Base-by-base conservation (phyloP, 495 filamentous ascomycete species). In the Podospora anserina region DNA sequence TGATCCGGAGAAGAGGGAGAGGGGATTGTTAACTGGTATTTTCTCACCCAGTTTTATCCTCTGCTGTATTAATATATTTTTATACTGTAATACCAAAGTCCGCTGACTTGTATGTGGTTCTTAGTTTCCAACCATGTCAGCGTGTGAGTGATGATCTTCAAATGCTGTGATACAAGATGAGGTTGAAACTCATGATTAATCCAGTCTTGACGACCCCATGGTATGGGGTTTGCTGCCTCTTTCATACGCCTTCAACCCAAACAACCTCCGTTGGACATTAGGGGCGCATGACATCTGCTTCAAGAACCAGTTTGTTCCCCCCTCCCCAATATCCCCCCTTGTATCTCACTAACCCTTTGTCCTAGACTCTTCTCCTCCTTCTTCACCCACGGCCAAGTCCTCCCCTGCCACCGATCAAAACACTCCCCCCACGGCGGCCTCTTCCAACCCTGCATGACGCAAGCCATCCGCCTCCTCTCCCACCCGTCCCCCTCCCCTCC, bases 251-350 rank as follows among this genome's bases (percentile, higher is more conserved):
- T 88, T 90, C 71, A 84, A 88, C 60, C 88, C 90, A 0, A 85
- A 84, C 71, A 92, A 93, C 74, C 86, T 91, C 70, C 85, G 95
- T 72, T 97, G 94, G 92, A 86, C 87, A 4, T 83, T 97, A 60
- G 95, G 91, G 19, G 94, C 92, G 71, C 90, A 96, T 78, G 95
- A 99, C 80, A 92, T 99, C 63, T 96, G 93, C 77, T 99, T 92
- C 77, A 85, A 83, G 61, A 91, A 89, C 73, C 86, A 82, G 88
- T 90, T 3, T n/a, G 57, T 27, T 19, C 30, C 9, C 20, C 20
- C n/a, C 19, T 20, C 20, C 39, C 34, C 4, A 23, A 7, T 32
- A 32, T 5, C 30, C 0, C 9, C 27, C 1, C 27, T 66, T 16
- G 59, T 34, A 16, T 68, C 7, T 23, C 23, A 56, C 49, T 60